A percentile compares a stretch with the other conserved stretches of the same genome.
phyloP scores from a whole-genome alignment of 2,329 filamentous ascomycete species.

The Akanthomyces dipterigenus region DNA sequence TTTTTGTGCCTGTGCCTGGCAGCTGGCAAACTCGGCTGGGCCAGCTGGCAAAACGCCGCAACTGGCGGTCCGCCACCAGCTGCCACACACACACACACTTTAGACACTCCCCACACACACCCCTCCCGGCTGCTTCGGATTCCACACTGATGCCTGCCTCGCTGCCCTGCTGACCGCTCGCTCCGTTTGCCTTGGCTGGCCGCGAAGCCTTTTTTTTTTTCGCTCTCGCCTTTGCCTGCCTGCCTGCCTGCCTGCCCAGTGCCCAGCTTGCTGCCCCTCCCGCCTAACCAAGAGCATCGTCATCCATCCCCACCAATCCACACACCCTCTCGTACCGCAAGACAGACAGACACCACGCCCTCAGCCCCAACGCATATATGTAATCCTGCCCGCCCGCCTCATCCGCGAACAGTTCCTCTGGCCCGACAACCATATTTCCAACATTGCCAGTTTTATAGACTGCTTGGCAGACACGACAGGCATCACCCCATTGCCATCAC shows the following conservation, averaged over 20 bases:
- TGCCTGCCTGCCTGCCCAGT: not conserved
- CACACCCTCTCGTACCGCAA: not conserved
- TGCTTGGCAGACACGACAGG: not conserved
- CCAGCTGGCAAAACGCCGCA: not conserved
- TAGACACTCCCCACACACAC: not conserved
- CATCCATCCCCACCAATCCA: constrained; percentile 8
- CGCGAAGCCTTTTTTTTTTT: not conserved
- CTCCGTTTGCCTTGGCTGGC: not conserved
- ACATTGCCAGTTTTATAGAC: not conserved
- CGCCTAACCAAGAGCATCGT: constrained; percentile 7
- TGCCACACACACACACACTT: not conserved
- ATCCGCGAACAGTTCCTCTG: not conserved
- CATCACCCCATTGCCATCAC: not conserved
- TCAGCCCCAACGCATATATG: constrained; percentile 9
- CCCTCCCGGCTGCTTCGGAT: not conserved
- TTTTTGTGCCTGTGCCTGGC: not conserved
- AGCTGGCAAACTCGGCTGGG: not conserved
- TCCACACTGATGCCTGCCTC: not conserved
- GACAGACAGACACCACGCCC: not conserved
- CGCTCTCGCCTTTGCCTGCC: not conserved
- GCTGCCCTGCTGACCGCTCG: constrained; percentile 5
- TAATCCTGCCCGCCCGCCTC: constrained; percentile 9
- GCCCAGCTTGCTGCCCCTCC: not conserved
- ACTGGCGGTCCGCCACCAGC: not conserved
- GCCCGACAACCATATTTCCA: not conserved